Conservation (phyloP, 2,329 filamentous ascomycete species). For the Zymoseptoria ardabiliae region DNA sequence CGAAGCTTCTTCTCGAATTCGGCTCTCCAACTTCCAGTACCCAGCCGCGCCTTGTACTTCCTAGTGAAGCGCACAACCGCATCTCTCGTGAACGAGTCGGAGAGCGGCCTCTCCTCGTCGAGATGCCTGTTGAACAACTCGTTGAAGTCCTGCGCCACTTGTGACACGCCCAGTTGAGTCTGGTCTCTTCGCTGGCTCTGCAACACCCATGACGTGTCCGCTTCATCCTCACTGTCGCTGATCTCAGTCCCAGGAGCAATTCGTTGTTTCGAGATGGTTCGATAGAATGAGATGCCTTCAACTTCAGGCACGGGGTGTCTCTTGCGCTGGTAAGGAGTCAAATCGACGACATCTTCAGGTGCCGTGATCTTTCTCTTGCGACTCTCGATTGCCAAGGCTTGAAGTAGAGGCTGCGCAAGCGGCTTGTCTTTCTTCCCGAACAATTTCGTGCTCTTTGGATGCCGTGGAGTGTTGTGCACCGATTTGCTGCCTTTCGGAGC, state of each 20-base stretch:
- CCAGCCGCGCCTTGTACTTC: constrained; percentile 20
- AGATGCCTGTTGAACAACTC: constrained; percentile 33
- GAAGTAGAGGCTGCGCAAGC: neutral
- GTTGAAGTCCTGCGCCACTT: constrained; percentile 29
- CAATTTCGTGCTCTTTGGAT: neutral
- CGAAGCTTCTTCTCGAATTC: constrained; percentile 30
- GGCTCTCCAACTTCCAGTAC: constrained; percentile 15
- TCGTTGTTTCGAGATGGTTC: constrained; percentile 33
- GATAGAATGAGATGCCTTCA: constrained; percentile 33
- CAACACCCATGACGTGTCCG: constrained; percentile 33
- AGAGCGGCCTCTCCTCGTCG: constrained; percentile 30
- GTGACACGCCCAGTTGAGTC: constrained; percentile 18
- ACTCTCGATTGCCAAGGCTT: neutral
- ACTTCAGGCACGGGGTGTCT: constrained; percentile 32
- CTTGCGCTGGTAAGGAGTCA: constrained; percentile 19
- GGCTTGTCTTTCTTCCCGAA: neutral
- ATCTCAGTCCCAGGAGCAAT: constrained; percentile 33
- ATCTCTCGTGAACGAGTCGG: constrained; percentile 30
- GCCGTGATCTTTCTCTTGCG: constrained; percentile 5
- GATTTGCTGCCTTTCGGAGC: neutral
- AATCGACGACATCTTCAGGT: constrained; percentile 18
- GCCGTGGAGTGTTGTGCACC: neutral
- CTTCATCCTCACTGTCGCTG: constrained; percentile 39
- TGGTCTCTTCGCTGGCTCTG: constrained; percentile 27
- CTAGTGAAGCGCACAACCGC: constrained; percentile 35